Evolutionary conservation across 139 green algal genomes (phyloP), one percentile per base, ranked within the genome.

Genomic region (Tetradesmus obliquus): DNA sequence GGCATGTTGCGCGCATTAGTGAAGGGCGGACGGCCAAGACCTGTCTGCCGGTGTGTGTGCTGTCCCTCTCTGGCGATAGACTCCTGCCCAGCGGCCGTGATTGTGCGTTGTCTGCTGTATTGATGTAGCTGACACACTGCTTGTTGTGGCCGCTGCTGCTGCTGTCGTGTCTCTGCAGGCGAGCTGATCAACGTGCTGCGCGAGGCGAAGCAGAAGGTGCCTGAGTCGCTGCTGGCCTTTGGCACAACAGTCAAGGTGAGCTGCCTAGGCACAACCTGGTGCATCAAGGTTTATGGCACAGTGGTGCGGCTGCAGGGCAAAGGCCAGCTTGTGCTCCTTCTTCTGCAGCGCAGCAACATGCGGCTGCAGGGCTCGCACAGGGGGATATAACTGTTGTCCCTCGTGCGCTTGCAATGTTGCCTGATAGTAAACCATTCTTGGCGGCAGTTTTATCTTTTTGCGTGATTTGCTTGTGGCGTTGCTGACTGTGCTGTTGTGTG

Each of bases 241-340:
- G 98, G 98, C 51, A 99, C 97, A 32, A 95, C 97, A 0, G 97
- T 99, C 5, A 99, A 99, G 96, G 99, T 99, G 97, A 99, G 99
- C 32, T 94, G 94, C 97, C 32, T 45, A 45, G 32, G 91, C 93
- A 81, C 91, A 96, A 96, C 92, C 89, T 95, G 32, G 32, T 45
- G 32, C 32, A 45, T 45, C 32, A 45, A 45, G 32, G 32, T 45
- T 45, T 45, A 82, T 94, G 66, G 66, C 66, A 76, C 13, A 17
- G 66, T 17, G 66, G 66, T 76, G 66, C 17, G 66, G 13, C 66
- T n/a, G 66, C 66, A 17, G 66, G 66, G 66, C 66, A 17, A 17
- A 17, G 66, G 13, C 66, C 32, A 45, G 32, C 32, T 45, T 45
- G 32, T 45, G 32, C 32, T 45, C 32, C 32, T 45, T 45, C 32